These are phyloP conservation scores for Ophiobolus disseminans DNA, from an alignment of 2,329 filamentous ascomycete genomes.

Conservation along the genomic window DNA sequence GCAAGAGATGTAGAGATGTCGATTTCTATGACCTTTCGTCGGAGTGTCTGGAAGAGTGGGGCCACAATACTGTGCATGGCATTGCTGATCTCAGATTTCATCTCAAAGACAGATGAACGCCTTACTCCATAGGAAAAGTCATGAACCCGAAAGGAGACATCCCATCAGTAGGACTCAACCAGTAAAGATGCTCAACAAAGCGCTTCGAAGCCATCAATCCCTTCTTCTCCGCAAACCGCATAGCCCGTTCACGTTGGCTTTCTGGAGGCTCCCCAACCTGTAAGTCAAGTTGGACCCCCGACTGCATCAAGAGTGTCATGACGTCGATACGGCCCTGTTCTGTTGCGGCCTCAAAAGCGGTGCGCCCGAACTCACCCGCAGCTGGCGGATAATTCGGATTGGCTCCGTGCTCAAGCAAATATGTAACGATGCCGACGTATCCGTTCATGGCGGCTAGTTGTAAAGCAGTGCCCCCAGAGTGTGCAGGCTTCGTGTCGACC, in stretches of 20 bases:
- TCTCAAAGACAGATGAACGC: too few relatives aligned
- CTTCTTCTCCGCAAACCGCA: not conserved
- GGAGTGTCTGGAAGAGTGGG: too few relatives aligned
- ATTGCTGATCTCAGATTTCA: too few relatives aligned
- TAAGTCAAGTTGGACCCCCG: not conserved
- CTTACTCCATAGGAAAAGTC: too few relatives aligned
- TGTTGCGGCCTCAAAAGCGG: slow-evolving; percentile 14
- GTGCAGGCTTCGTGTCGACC: slow-evolving; percentile 1
- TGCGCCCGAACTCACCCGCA: slow-evolving; percentile 7
- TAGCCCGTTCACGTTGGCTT: not conserved
- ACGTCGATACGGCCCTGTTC: slow-evolving; percentile 14
- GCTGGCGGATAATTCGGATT: slow-evolving; percentile 12
- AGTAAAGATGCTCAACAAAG: not conserved
- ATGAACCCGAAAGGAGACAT: too few relatives aligned
- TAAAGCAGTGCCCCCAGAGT: slow-evolving; percentile 11
- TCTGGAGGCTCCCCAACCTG: not conserved
- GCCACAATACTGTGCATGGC: too few relatives aligned
- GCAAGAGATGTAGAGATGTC: too few relatives aligned
- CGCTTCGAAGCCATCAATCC: not conserved
- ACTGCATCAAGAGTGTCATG: slow-evolving; percentile 5
- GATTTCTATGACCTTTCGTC: too few relatives aligned
- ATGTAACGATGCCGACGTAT: slow-evolving; percentile 9
- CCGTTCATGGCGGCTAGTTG: slow-evolving; percentile 16
- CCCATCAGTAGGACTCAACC: too few relatives aligned
- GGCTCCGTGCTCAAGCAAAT: slow-evolving; percentile 10